Evolutionary conservation across 106 monocot genomes (phyloP).

Genomic region (Phalaenopsis aphrodite): DNA sequence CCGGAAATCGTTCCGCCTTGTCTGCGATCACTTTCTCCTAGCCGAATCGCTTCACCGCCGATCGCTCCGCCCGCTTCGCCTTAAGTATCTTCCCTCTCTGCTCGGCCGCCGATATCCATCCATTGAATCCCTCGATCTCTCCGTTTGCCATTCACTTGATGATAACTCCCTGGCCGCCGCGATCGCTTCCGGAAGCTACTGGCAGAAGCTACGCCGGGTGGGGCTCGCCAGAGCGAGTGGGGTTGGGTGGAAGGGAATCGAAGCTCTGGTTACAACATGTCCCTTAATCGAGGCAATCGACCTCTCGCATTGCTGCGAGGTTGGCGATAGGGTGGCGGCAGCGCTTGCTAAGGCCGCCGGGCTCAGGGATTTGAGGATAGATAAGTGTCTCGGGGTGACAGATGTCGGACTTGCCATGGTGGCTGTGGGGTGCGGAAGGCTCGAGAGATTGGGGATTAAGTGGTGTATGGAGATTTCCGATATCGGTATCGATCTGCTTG

Average conservation of each 20-base stretch:
- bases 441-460: slow-evolving; percentile 60
- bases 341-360: slow-evolving; percentile 38
- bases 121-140: slow-evolving; percentile 57
- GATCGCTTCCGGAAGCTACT: neutral
- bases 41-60: slow-evolving; percentile 45
- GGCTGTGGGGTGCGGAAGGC: slow-evolving; percentile 45
- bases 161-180: slow-evolving; percentile 13
- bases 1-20: slow-evolving; percentile 55
- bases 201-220: slow-evolving; percentile 20
- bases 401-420: slow-evolving; percentile 77
- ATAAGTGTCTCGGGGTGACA: slow-evolving; percentile 67
- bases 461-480: slow-evolving; percentile 84
- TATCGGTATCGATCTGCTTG: slow-evolving; percentile 67
- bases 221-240: slow-evolving; percentile 41
- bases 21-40: slow-evolving; percentile 36
- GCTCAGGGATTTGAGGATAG: slow-evolving; percentile 48
- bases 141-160: slow-evolving; percentile 46
- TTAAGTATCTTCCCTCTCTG: slow-evolving; percentile 25
- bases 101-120: slow-evolving; percentile 27
- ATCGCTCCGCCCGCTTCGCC: slow-evolving; percentile 33
- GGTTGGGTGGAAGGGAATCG: slow-evolving; percentile 65
- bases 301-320: slow-evolving; percentile 50
- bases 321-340: slow-evolving; percentile 74
- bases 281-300: slow-evolving; percentile 60
- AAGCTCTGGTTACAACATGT: slow-evolving; percentile 44